Percentiles rank a stretch among this genome's conserved stretches.
phyloP scores from a whole-genome alignment of 148 eudicot genomes.

The Limonium bicolor region DNA sequence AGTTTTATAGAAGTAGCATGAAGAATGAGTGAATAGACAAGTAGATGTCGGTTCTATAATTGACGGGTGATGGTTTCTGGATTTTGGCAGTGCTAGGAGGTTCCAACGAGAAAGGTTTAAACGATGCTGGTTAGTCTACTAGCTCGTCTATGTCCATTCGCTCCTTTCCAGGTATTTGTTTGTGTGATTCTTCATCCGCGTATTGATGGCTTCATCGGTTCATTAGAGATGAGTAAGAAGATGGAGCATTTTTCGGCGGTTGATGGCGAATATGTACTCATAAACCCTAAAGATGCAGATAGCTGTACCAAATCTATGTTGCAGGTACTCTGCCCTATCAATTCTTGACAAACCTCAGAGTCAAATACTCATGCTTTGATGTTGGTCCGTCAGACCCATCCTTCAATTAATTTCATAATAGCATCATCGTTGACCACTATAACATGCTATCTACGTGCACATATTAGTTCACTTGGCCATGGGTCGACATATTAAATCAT shows the following conservation, averaged over 20 bases:
- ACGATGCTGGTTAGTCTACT: no score
- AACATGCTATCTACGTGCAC: not conserved
- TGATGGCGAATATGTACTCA: conserved; percentile 32
- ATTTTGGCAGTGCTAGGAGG: no score
- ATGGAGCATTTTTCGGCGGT: conserved; percentile 1
- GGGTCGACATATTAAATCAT: not conserved
- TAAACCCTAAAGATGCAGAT: conserved; percentile 65
- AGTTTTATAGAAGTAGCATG: no score
- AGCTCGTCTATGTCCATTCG: no score
- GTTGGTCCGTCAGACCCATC: no score
- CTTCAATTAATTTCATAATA: no score
- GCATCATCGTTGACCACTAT: no score
- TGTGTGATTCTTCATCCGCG: not conserved
- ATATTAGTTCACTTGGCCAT: not conserved
- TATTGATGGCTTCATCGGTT: not conserved
- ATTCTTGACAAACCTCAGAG: not conserved
- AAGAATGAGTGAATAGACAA: no score
- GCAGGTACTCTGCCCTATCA: conserved; percentile 26
- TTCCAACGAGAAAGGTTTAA: no score
- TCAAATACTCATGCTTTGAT: not conserved
- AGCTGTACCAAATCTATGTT: conserved; percentile 32
- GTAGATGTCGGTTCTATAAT: no score
- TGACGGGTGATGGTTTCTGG: no score
- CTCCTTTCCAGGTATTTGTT: no score
- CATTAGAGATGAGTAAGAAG: conserved; percentile 5